phyloP scores from a whole-genome alignment of 2,329 filamentous ascomycete species.

The Fusarium setosum region DNA sequence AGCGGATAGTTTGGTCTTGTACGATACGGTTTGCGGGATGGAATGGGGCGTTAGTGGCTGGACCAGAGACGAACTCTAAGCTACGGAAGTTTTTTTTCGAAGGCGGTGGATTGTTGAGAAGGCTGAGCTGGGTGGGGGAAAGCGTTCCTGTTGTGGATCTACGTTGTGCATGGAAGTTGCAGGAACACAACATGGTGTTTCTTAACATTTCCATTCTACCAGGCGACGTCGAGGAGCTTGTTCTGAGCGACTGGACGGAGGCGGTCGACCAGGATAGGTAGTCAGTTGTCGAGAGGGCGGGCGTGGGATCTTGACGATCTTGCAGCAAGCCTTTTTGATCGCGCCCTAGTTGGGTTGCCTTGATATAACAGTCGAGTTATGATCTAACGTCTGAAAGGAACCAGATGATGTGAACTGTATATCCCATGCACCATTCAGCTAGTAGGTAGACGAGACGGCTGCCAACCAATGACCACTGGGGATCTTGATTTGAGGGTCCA shows the following conservation, averaged over 20 bases:
- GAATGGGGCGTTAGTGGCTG: conserved; percentile 34
- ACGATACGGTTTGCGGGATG: conserved; percentile 29
- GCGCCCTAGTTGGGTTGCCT: neutral
- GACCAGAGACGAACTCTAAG: conserved; percentile 19
- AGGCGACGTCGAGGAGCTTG: neutral
- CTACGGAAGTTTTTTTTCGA: conserved; percentile 4
- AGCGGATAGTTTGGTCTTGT: conserved; percentile 23
- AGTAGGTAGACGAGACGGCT: no score
- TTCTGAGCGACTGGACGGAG: neutral
- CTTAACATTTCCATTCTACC: conserved; percentile 3
- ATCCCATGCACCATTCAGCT: no score
- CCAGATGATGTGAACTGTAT: no score
- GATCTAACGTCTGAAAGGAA: neutral
- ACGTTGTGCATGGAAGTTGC: conserved; percentile 8
- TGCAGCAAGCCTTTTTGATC: neutral
- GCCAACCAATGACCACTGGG: no score
- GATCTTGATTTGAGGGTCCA: no score
- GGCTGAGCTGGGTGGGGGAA: conserved; percentile 2
- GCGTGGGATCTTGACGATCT: neutral
- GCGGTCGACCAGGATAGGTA: neutral
- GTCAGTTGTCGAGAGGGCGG: neutral
- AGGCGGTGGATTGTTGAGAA: conserved; percentile 2
- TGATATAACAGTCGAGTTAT: no score
- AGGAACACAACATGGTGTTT: conserved; percentile 13
- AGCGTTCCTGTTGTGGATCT: conserved; percentile 20